These are phyloP conservation scores for Berberis thunbergii DNA, from an alignment of 164 flowering plant genomes.

Conservation along the genomic window DNA sequence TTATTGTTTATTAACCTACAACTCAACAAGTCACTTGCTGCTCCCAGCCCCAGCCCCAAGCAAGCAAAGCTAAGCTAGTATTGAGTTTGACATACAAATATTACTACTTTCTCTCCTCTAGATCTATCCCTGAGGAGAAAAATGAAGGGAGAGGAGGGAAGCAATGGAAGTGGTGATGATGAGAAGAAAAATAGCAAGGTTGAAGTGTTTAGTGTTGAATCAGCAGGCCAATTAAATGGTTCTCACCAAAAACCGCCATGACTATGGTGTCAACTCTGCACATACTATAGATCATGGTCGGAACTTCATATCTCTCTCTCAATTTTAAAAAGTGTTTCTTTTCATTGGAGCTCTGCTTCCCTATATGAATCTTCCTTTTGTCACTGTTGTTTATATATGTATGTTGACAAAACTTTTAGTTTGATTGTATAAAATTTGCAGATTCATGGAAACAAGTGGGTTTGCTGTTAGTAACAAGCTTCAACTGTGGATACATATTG, in stretches of 20 bases:
- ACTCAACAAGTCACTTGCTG: too few relatives aligned
- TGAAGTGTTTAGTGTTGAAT: conserved; percentile 14
- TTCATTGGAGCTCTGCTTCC: too few relatives aligned
- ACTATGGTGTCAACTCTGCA: conserved; percentile 19
- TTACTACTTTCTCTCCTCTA: neutral
- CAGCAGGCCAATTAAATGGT: conserved; percentile 6
- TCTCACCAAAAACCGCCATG: neutral
- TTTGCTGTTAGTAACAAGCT: conserved; percentile 31
- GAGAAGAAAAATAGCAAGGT: neutral
- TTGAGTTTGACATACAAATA: too few relatives aligned
- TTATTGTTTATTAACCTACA: too few relatives aligned
- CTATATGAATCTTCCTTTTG: neutral
- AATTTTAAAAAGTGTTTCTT: too few relatives aligned
- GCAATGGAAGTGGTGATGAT: neutral
- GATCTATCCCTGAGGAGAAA: neutral
- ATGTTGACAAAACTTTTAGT: neutral
- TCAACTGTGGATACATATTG: conserved; percentile 47
- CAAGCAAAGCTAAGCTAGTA: too few relatives aligned
- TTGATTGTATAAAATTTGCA: conserved; percentile 13
- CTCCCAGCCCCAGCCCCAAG: too few relatives aligned
- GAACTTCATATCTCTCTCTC: neutral
- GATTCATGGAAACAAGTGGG: conserved; percentile 67
- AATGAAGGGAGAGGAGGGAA: neutral
- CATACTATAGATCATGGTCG: conserved; percentile 32
- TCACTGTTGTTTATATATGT: neutral